Evolutionary conservation across 495 filamentous ascomycete species (phyloP).

Genomic region (Lasiosphaeria ovina): DNA sequence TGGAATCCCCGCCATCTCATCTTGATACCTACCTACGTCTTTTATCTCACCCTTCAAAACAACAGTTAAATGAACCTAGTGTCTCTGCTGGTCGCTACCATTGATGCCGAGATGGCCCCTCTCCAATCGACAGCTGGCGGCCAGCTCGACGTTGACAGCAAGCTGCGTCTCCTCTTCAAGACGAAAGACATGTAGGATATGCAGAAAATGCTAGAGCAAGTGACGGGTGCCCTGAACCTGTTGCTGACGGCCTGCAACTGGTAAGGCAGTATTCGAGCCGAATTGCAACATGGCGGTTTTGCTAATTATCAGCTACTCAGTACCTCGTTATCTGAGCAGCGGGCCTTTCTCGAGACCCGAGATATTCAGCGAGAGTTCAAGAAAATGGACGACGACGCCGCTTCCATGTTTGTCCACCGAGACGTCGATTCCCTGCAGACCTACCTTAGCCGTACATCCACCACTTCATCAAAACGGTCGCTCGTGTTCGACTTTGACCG

Average conservation of each 20-base stretch:
- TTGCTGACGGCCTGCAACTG: conserved; percentile 22
- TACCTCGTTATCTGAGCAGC: conserved; percentile 7
- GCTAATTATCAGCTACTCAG: background rate
- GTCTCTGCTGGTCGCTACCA: conserved; percentile 17
- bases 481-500: conserved; percentile 17
- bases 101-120: conserved; percentile 16
- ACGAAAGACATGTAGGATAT: conserved; percentile 21
- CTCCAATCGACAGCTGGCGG: conserved; percentile 11
- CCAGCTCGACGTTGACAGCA: conserved; percentile 13
- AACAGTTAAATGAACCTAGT: too few species aligned
- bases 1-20: too few species aligned
- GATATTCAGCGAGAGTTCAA: conserved; percentile 2
- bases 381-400: conserved; percentile 11
- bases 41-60: too few species aligned
- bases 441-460: conserved; percentile 5
- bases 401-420: conserved; percentile 15
- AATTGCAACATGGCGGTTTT: too few species aligned
- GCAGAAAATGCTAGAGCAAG: conserved; percentile 23
- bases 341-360: conserved; percentile 5
- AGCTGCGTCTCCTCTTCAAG: conserved; percentile 19
- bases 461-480: conserved; percentile 11
- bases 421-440: conserved; percentile 13
- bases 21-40: too few species aligned
- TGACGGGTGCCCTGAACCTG: conserved; percentile 21
- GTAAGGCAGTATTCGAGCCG: too few species aligned